A percentile compares a stretch with the other conserved stretches of the same genome.
These are phyloP conservation scores for Cinnamomum micranthum DNA, from an alignment of 164 flowering plant species.

Conservation along the genomic window DNA sequence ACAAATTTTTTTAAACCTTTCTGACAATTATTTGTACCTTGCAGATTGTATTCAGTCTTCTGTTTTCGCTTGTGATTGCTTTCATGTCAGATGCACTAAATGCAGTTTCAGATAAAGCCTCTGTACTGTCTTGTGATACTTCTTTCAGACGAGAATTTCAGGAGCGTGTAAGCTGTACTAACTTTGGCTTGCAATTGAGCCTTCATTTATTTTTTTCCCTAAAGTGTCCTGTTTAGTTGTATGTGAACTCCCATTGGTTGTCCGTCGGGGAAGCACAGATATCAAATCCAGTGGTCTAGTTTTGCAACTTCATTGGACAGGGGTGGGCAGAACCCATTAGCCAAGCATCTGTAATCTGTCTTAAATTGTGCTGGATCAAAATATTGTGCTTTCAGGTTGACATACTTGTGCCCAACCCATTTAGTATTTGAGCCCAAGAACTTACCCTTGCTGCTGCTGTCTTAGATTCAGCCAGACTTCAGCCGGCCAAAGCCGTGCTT, in stretches of 20 bases:
- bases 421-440: too few relatives aligned
- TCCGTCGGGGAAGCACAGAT: background rate
- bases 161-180: slow-evolving; percentile 61
- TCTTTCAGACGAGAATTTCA: slow-evolving; percentile 79
- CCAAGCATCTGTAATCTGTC: too few relatives aligned
- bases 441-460: too few relatives aligned
- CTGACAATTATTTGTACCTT: slow-evolving; percentile 2
- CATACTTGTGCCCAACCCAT: too few relatives aligned
- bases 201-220: background rate
- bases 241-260: background rate
- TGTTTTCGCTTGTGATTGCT: slow-evolving; percentile 74
- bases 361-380: too few relatives aligned
- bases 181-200: background rate
- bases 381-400: too few relatives aligned
- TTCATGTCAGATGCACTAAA: slow-evolving; percentile 90
- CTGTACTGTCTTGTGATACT: slow-evolving; percentile 63
- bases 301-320: background rate
- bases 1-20: background rate
- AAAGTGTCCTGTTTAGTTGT: background rate
- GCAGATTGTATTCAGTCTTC: slow-evolving; percentile 77
- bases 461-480: background rate
- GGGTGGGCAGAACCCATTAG: too few relatives aligned
- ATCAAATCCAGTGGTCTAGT: background rate
- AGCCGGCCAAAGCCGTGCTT: background rate
- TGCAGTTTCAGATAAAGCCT: slow-evolving; percentile 61